These are phyloP conservation scores for Leishmania arabica DNA, from an alignment of 208 protist species.

Conservation along the genomic window DNA sequence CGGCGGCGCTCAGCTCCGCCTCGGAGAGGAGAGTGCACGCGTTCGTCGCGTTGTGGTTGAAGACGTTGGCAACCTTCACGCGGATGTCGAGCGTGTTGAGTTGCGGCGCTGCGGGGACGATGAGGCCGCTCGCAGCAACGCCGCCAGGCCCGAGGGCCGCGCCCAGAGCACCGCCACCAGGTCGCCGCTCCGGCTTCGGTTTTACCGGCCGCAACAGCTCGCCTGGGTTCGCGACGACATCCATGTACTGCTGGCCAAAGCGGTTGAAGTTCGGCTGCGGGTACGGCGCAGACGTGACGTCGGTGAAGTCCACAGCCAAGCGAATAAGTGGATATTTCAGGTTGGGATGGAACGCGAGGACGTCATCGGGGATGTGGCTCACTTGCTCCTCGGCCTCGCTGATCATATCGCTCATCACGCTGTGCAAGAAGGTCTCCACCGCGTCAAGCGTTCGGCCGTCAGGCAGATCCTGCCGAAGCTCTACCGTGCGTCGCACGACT, in stretches of 20 bases:
- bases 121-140: conserved; percentile 9
- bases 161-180: conserved; percentile 6
- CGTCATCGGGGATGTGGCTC: conserved; percentile 69
- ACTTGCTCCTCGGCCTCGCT: conserved; percentile 76
- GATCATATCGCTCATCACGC: conserved; percentile 82
- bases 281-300: conserved; percentile 71
- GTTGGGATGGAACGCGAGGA: conserved; percentile 78
- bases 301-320: conserved; percentile 81
- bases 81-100: conserved; percentile 79
- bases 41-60: conserved; percentile 73
- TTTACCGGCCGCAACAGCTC: conserved; percentile 78
- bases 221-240: conserved; percentile 84
- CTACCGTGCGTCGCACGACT: conserved; percentile 88
- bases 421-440: conserved; percentile 82
- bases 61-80: conserved; percentile 86
- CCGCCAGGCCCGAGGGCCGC: conserved; percentile 4
- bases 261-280: conserved; percentile 86
- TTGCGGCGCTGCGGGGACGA: conserved; percentile 52
- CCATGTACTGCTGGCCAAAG: conserved; percentile 92
- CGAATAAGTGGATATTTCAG: conserved; percentile 87
- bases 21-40: conserved; percentile 85
- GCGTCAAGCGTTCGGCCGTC: conserved; percentile 70
- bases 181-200: conserved; percentile 46
- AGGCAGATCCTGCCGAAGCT: conserved; percentile 64
- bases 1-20: conserved; percentile 81